phyloP scores from a whole-genome alignment of 1,139 yeast species.

The Pichia sp. region DNA sequence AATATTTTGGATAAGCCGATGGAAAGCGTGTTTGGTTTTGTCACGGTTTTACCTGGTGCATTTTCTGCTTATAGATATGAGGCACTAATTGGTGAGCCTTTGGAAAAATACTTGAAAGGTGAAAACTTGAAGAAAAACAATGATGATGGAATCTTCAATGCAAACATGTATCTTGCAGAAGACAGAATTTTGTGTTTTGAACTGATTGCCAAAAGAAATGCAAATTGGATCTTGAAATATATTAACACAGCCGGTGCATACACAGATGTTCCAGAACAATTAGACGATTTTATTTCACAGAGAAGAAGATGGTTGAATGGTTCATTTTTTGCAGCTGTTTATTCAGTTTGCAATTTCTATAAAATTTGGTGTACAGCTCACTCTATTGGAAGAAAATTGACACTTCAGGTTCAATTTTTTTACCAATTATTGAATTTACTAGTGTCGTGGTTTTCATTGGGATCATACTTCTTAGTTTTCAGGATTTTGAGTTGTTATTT shows the following conservation, averaged over 20 bases:
- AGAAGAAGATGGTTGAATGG: constrained; percentile 86
- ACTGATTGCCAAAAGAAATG: constrained; percentile 63
- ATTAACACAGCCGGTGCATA: constrained; percentile 76
- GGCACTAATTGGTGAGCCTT: constrained; percentile 72
- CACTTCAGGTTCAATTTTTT: constrained; percentile 64
- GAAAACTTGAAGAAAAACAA: constrained; percentile 57
- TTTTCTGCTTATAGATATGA: constrained; percentile 77
- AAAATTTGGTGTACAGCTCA: constrained; percentile 69
- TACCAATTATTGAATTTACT: constrained; percentile 63
- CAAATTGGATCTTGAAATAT: constrained; percentile 62
- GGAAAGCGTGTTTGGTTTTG: constrained; percentile 79
- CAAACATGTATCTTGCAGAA: constrained; percentile 81
- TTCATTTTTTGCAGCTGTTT: constrained; percentile 76
- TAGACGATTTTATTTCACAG: constrained; percentile 71
- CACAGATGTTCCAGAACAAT: constrained; percentile 75
- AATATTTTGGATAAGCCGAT: constrained; percentile 79
- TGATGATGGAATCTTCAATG: constrained; percentile 66
- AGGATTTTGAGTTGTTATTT: constrained; percentile 55
- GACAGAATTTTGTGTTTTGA: constrained; percentile 81
- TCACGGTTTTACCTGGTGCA: constrained; percentile 81
- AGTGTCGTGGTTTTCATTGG: constrained; percentile 78
- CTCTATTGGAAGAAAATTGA: constrained; percentile 54
- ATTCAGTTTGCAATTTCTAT: constrained; percentile 68
- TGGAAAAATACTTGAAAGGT: constrained; percentile 76
- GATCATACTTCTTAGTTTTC: constrained; percentile 72